Evolutionary conservation across 306 rosid species (phyloP).

Genomic region (Chamaecrista fasciculata): DNA sequence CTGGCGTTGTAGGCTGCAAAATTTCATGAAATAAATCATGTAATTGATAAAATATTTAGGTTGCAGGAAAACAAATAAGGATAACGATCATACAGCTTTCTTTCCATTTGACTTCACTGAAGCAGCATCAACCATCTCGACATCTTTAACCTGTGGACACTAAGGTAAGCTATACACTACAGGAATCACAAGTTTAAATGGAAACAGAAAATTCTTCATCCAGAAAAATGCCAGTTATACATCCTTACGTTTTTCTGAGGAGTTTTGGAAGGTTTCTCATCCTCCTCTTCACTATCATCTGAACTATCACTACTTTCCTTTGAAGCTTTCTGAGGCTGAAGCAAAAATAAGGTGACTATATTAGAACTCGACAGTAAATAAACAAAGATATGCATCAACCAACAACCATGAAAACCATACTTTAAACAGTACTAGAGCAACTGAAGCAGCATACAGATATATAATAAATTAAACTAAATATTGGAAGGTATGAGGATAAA

Average conservation of each 20-base stretch:
- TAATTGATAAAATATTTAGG: neutral
- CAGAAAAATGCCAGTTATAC: neutral
- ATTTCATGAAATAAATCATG: neutral
- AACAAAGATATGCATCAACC: neutral
- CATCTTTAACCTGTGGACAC: slow-evolving; percentile 51
- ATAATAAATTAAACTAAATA: neutral
- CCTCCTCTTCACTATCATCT: slow-evolving; percentile 47
- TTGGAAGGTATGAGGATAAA: neutral
- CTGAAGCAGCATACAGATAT: slow-evolving; percentile 18
- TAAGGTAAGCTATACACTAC: neutral
- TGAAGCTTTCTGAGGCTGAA: neutral
- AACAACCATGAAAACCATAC: slow-evolving; percentile 23
- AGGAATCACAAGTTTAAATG: neutral
- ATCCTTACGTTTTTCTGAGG: slow-evolving; percentile 48
- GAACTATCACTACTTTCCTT: slow-evolving; percentile 18
- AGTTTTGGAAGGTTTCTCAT: slow-evolving; percentile 41
- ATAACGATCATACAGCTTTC: slow-evolving; percentile 40
- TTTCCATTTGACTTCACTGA: slow-evolving; percentile 37
- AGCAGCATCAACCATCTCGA: slow-evolving; percentile 65
- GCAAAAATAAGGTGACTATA: neutral
- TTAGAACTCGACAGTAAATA: neutral
- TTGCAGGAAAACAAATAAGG: neutral
- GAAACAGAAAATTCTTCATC: neutral
- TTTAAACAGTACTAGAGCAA: slow-evolving; percentile 22
- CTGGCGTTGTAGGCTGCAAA: slow-evolving; percentile 71